Conservation (phyloP, 305 asterid species). For the Stenogyne calaminthoides region DNA sequence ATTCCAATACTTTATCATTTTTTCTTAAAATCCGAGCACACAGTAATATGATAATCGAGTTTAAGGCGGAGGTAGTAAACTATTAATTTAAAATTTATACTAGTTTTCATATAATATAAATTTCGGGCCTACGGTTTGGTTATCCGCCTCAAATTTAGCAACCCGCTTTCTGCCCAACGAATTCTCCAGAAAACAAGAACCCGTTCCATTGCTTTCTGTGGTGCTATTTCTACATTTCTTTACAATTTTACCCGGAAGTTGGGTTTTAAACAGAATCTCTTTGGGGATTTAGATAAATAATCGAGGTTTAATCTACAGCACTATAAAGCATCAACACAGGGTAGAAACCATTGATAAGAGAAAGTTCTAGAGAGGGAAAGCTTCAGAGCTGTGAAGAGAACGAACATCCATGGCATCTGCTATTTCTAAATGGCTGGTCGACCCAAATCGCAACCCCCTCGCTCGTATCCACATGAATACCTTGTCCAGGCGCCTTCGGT, state of each 20-base stretch:
- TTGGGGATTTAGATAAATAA: not conserved
- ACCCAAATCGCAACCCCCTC: conserved; percentile 73
- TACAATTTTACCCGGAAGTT: conserved; percentile 18
- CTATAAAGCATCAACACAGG: not conserved
- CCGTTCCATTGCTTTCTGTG: not conserved
- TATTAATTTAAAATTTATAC: no score
- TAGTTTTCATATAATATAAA: no score
- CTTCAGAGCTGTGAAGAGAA: conserved; percentile 18
- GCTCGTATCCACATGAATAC: conserved; percentile 73
- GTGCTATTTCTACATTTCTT: conserved; percentile 17
- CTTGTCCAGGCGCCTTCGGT: conserved; percentile 59
- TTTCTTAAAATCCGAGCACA: no score
- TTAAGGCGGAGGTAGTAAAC: no score
- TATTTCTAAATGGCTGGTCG: conserved; percentile 62
- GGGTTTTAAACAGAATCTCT: not conserved
- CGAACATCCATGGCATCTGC: conserved; percentile 38
- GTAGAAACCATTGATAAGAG: not conserved
- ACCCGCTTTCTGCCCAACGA: conserved; percentile 19
- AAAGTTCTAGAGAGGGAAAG: conserved; percentile 28
- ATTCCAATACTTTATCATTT: no score
- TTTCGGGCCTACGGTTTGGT: not conserved
- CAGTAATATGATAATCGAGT: no score
- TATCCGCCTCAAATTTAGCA: not conserved
- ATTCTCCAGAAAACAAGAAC: no score
- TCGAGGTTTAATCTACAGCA: not conserved